Evolutionary conservation across 345 rosid genomes (phyloP).

Genomic region (Eucalyptus decipiens): DNA sequence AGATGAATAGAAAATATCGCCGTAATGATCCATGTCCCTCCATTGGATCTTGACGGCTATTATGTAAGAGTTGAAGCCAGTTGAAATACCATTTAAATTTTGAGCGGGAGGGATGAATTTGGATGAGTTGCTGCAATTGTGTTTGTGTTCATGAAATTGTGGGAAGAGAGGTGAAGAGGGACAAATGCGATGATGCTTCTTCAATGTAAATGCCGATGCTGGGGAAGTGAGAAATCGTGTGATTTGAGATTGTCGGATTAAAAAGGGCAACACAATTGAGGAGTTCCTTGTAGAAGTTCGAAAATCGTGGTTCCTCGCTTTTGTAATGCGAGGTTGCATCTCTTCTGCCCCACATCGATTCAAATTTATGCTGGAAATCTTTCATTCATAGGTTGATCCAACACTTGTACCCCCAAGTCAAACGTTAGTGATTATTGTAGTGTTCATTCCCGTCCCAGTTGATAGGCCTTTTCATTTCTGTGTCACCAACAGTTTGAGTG

Average conservation of each 20-base stretch:
- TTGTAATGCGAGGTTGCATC: not conserved
- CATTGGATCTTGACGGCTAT: not conserved
- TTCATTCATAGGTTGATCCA: not conserved
- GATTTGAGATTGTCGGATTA: not conserved
- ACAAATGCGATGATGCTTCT: not conserved
- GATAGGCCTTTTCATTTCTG: not conserved
- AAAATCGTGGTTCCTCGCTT: not conserved
- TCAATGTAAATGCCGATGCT: not conserved
- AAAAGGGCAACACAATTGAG: not conserved
- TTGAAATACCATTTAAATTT: not conserved
- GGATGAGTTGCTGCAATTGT: not conserved
- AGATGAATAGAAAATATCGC: not conserved
- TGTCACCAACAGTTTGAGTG: not conserved
- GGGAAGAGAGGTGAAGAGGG: not conserved
- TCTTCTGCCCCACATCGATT: not conserved
- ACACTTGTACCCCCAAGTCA: not conserved
- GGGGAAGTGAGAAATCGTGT: not conserved
- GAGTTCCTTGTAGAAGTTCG: not conserved
- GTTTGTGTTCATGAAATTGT: not conserved
- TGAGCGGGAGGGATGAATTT: not conserved
- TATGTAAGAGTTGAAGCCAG: not conserved
- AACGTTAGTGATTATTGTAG: not conserved
- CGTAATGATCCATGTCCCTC: not conserved
- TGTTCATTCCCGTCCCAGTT: not conserved
- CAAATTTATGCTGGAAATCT: not conserved